phyloP scores from a whole-genome alignment of 2,329 filamentous ascomycete genomes.

The Neurospora crassa region DNA sequence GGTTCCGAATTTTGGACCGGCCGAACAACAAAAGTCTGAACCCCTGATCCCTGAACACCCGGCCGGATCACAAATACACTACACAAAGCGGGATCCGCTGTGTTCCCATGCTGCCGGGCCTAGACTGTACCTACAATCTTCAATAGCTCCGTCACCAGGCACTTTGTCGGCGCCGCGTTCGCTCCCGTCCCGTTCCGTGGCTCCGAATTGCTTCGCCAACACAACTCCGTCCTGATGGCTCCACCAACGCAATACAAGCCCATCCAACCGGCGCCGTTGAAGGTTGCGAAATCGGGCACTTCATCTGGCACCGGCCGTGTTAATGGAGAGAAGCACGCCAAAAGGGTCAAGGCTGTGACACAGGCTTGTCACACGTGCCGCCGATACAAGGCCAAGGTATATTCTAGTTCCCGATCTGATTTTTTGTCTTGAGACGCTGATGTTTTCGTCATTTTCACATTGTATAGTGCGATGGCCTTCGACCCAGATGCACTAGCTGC shows the following conservation, averaged over 20 bases:
- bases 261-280: slow-evolving; percentile 12
- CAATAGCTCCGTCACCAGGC: background rate
- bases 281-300: slow-evolving; percentile 6
- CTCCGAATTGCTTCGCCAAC: background rate
- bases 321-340: slow-evolving; percentile 8
- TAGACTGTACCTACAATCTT: background rate
- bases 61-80: background rate
- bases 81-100: background rate
- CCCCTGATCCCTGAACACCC: background rate
- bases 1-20: background rate
- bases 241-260: slow-evolving; percentile 7
- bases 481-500: slow-evolving; percentile 23
- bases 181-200: background rate
- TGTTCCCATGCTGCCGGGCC: background rate
- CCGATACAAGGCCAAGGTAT: slow-evolving; percentile 21
- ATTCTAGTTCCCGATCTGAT: background rate
- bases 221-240: slow-evolving; percentile 2
- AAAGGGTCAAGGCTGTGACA: slow-evolving; percentile 17
- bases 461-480: slow-evolving; percentile 23
- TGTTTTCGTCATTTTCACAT: background rate
- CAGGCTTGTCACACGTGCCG: slow-evolving; percentile 23
- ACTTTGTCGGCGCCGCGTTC: background rate
- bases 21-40: background rate
- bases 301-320: slow-evolving; percentile 1
- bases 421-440: background rate